Evolutionary conservation across 352 stramenopile genomes (phyloP).

Genomic region (Hyaloperonospora arabidopsidis): DNA sequence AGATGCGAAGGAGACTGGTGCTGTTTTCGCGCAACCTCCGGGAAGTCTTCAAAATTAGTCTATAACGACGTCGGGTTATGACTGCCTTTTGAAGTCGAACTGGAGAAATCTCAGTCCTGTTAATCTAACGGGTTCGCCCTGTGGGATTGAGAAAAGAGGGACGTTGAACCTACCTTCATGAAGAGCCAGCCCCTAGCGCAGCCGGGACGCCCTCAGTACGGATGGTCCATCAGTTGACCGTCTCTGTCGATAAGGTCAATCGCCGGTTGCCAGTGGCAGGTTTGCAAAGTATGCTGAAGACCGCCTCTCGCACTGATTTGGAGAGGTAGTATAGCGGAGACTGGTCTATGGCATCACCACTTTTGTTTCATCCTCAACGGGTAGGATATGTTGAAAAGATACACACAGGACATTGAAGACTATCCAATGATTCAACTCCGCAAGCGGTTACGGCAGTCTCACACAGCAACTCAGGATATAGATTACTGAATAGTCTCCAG

Average conservation of each 20-base stretch:
- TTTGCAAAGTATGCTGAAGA: neutral
- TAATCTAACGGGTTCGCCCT: too few relatives aligned
- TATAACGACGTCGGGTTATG: neutral
- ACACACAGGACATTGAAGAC: neutral
- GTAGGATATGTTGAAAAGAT: neutral
- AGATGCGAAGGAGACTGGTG: neutral
- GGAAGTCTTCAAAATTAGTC: neutral
- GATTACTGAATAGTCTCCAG: neutral
- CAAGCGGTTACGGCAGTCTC: neutral
- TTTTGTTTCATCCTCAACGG: neutral
- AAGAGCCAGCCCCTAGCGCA: neutral
- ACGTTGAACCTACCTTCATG: neutral
- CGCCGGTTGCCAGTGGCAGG: neutral
- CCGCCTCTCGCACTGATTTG: neutral
- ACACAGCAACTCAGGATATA: neutral
- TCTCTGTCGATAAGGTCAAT: neutral
- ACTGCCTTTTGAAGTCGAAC: neutral
- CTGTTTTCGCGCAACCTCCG: neutral
- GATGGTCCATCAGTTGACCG: neutral
- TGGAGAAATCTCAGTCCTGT: neutral
- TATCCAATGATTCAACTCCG: neutral
- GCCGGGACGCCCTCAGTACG: neutral
- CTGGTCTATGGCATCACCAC: neutral
- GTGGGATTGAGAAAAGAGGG: neutral
- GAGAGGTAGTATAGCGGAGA: neutral